Evolutionary conservation across 2,329 filamentous ascomycete species (phyloP).

Genomic region (Hortaea werneckii): DNA sequence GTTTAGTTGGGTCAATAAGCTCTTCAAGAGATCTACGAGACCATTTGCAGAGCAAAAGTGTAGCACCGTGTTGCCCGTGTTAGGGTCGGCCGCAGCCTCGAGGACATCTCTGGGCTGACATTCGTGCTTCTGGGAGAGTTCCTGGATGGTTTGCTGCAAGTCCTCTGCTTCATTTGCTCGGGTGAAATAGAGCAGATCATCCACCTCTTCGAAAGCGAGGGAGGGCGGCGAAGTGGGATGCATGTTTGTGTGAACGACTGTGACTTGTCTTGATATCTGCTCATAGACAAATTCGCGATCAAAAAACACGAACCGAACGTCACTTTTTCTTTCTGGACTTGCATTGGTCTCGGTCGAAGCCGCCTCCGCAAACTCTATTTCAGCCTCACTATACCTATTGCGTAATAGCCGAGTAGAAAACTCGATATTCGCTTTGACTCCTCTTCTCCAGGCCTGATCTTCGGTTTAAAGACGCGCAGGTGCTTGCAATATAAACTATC

Average conservation of each 20-base stretch:
- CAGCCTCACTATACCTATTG: constrained; percentile 1
- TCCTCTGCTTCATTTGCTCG: constrained; percentile 67
- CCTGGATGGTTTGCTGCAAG: constrained; percentile 49
- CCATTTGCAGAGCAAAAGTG: constrained; percentile 94
- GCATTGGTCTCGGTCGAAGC: background rate
- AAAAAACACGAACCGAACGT: background rate
- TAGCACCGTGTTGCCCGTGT: constrained; percentile 66
- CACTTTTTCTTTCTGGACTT: background rate
- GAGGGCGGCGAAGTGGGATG: constrained; percentile 1
- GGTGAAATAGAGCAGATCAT: constrained; percentile 83
- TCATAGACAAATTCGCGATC: background rate
- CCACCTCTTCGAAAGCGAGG: constrained; percentile 69
- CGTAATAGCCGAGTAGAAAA: background rate
- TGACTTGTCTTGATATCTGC: background rate
- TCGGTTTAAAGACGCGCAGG: no score
- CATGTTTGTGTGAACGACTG: background rate
- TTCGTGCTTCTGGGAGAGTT: constrained; percentile 52
- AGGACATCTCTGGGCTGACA: constrained; percentile 55
- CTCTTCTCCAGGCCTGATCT: no score
- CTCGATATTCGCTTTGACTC: background rate
- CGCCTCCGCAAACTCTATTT: constrained; percentile 4
- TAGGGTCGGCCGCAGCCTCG: constrained; percentile 58
- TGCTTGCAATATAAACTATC: no score
- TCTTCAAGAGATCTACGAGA: constrained; percentile 39
- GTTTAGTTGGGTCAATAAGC: constrained; percentile 11